A percentile compares a stretch with the other conserved stretches of the same genome.
These are phyloP conservation scores for Haplosporangium sp. DNA, from an alignment of 371 early-diverging fungal genomes.

Conservation along the genomic window DNA sequence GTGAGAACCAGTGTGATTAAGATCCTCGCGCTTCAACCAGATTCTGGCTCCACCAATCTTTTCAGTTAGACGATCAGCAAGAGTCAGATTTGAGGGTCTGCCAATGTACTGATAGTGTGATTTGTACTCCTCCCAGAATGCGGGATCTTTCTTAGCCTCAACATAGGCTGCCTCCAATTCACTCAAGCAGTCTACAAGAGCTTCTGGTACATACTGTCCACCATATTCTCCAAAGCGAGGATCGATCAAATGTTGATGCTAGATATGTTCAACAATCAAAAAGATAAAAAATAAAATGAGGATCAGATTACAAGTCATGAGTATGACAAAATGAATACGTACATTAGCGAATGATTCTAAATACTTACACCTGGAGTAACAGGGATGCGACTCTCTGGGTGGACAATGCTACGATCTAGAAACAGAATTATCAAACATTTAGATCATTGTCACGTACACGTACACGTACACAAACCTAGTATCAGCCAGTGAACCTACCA, in stretches of 20 bases:
- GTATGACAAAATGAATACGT: background rate
- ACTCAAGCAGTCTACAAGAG: constrained; percentile 91
- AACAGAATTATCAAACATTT: background rate
- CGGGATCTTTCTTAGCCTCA: constrained; percentile 84
- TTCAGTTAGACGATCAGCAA: constrained; percentile 87
- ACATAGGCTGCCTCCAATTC: constrained; percentile 90
- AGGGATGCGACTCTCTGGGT: constrained; percentile 35
- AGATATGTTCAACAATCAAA: background rate
- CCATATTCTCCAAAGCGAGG: constrained; percentile 95
- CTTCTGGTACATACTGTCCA: constrained; percentile 97
- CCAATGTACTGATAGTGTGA: constrained; percentile 93
- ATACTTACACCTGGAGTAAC: constrained; percentile 43
- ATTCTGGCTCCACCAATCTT: constrained; percentile 88
- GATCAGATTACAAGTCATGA: background rate
- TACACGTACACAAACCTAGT: background rate
- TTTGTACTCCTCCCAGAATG: constrained; percentile 91
- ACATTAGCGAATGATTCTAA: background rate
- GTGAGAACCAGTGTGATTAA: constrained; percentile 98
- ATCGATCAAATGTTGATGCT: constrained; percentile 62
- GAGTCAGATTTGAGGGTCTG: constrained; percentile 89
- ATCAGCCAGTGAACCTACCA: constrained; percentile 19
- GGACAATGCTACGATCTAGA: constrained; percentile 29
- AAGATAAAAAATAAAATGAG: too few species aligned
- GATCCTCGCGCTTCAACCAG: constrained; percentile 98
- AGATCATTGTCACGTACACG: background rate